Evolutionary conservation across 140 eudicot genomes (phyloP), one percentile per base, ranked within the genome.

Genomic region (Oenanthe javanica): DNA sequence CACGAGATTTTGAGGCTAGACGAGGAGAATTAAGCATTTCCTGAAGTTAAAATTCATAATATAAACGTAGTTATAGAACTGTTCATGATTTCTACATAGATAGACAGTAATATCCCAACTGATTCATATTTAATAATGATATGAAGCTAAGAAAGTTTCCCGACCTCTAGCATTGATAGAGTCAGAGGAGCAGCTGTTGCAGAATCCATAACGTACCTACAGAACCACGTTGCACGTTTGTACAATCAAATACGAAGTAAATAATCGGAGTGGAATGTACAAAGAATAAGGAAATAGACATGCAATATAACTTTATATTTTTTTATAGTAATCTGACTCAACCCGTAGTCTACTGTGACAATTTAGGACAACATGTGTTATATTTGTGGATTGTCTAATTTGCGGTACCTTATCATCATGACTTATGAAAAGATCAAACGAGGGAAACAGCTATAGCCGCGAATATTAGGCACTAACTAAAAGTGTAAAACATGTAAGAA

Each of bases 171-270:
- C 97, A 95, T 92, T 66, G 97, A 92, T 61, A 95, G 84, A 90
- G 93, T 84, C 59, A 95, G 97, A 79, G 99, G 97, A 84, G 93
- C 97, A 87, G 99, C 99, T 43, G 91, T 87, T 66, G 86, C 86
- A 67, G 99, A 84, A 87, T 95, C 99, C 91, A 90, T 79, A 77
- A 92, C 96, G n/a, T 95, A 95, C 99, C 99, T 95, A 84, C 89
- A 89, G 64, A 86, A 86, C 21, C 75, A 76, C 74, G 50, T 31
- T 40, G 54, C 75, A n/a, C 45, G 47, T 78, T 81, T 66, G 57
- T 70, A 77, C 4, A 78, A 4, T 45, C 12, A 21, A 57, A 9
- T 43, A 40, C 3, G 19, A 67, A 36, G 45, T 14, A 1, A 31
- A 16, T 16, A 11, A 23, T 61, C 23, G 11, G 1, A 61, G 38